phyloP scores from a whole-genome alignment of 75 land plant genomes.

The Selaginella tamariscina region DNA sequence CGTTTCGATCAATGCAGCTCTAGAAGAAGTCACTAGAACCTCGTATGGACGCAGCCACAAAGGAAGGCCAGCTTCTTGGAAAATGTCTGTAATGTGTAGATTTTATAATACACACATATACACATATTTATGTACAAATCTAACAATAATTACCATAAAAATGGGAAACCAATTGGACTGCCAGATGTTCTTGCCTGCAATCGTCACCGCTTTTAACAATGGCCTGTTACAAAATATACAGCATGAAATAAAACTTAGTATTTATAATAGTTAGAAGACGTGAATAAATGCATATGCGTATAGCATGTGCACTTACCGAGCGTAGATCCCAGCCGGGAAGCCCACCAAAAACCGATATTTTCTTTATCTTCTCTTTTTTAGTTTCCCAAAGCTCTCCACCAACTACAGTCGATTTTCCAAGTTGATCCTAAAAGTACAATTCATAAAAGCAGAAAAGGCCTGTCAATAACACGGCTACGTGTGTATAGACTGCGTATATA shows the following conservation, averaged over 20 bases:
- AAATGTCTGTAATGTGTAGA: constrained; percentile 87
- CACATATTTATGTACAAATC: neutral
- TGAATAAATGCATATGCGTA: constrained; percentile 12
- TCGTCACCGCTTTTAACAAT: constrained; percentile 99
- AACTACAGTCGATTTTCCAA: constrained; percentile 56
- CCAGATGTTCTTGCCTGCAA: constrained; percentile 99
- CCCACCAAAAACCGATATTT: constrained; percentile 57
- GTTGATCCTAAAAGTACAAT: neutral
- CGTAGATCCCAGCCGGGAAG: constrained; percentile 90
- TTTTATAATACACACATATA: neutral
- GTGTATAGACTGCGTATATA: too few species aligned
- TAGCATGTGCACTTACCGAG: constrained; percentile 61
- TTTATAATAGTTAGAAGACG: neutral
- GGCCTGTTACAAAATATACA: constrained; percentile 39
- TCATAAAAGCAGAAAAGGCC: too few species aligned
- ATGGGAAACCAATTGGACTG: constrained; percentile 94
- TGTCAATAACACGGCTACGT: too few species aligned
- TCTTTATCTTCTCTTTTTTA: constrained; percentile 82
- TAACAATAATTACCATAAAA: constrained; percentile 59
- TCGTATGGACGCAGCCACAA: constrained; percentile 98
- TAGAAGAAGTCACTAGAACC: constrained; percentile 91
- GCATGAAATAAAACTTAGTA: constrained; percentile 1
- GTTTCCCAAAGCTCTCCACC: constrained; percentile 94
- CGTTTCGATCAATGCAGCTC: constrained; percentile 95
- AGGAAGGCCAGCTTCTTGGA: constrained; percentile 98